Evolutionary conservation across 1,139 yeast species (phyloP).

Genomic region (Lodderomyces oxycetoniae): DNA sequence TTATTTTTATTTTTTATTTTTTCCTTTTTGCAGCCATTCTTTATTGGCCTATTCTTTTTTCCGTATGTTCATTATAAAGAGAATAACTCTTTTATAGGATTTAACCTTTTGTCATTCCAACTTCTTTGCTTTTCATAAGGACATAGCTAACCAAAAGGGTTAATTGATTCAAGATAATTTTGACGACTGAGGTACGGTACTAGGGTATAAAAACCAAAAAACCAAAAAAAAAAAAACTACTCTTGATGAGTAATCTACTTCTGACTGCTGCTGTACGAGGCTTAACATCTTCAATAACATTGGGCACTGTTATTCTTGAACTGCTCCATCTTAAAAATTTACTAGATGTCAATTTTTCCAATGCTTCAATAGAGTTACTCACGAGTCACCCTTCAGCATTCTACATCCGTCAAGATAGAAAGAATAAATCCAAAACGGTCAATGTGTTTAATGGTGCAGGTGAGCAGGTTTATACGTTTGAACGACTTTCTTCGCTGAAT

Average conservation of each 20-base stretch:
- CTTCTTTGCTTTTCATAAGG: too few relatives aligned
- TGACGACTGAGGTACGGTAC: too few relatives aligned
- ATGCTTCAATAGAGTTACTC: slow-evolving; percentile 37
- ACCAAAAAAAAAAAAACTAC: slow-evolving; percentile 1
- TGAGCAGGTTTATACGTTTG: slow-evolving; percentile 44
- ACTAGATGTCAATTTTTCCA: slow-evolving; percentile 31
- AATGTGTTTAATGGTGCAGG: slow-evolving; percentile 46
- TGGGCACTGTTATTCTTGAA: slow-evolving; percentile 37
- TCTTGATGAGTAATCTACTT: slow-evolving; percentile 19
- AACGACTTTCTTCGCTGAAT: slow-evolving; percentile 44
- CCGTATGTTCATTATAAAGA: too few relatives aligned
- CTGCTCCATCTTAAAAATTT: slow-evolving; percentile 32
- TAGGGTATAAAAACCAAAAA: too few relatives aligned
- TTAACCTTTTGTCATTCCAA: too few relatives aligned
- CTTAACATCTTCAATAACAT: slow-evolving; percentile 32
- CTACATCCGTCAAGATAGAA: slow-evolving; percentile 47
- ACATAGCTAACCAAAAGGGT: too few relatives aligned
- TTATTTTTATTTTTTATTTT: too few relatives aligned
- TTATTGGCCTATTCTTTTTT: too few relatives aligned
- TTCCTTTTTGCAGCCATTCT: too few relatives aligned
- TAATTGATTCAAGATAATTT: too few relatives aligned
- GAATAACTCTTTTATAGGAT: too few relatives aligned
- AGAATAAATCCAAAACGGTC: slow-evolving; percentile 38
- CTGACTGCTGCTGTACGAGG: slow-evolving; percentile 44
- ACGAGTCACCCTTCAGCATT: slow-evolving; percentile 35